phyloP scores from a whole-genome alignment of 208 protist species.

The Trypanosoma caninum region DNA sequence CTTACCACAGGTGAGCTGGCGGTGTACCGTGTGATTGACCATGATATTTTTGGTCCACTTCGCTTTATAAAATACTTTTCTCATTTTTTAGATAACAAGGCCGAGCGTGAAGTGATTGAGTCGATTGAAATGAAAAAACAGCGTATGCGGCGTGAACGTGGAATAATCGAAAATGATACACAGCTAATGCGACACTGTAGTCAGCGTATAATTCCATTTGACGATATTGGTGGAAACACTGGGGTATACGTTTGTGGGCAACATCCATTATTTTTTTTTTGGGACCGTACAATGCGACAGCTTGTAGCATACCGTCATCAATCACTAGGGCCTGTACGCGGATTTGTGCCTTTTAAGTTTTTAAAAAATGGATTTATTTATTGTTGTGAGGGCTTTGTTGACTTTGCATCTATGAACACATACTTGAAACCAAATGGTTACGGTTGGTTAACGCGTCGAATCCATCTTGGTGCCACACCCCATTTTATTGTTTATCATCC shows the following conservation, averaged over 20 bases:
- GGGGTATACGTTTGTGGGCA: slow-evolving; percentile 87
- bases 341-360: slow-evolving; percentile 71
- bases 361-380: slow-evolving; percentile 66
- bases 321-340: slow-evolving; percentile 45
- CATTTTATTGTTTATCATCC: slow-evolving; percentile 77
- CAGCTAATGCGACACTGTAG: slow-evolving; percentile 61
- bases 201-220: slow-evolving; percentile 59
- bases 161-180: slow-evolving; percentile 52
- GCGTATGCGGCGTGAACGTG: slow-evolving; percentile 52
- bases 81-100: slow-evolving; percentile 71
- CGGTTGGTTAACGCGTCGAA: slow-evolving; percentile 72
- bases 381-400: slow-evolving; percentile 76
- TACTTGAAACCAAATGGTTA: slow-evolving; percentile 38
- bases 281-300: slow-evolving; percentile 37
- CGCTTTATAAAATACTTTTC: slow-evolving; percentile 72
- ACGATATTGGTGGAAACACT: slow-evolving; percentile 33
- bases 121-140: slow-evolving; percentile 72
- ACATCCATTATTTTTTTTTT: slow-evolving; percentile 77
- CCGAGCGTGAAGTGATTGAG: slow-evolving; percentile 69
- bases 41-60: slow-evolving; percentile 36
- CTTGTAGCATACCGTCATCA: slow-evolving; percentile 69
- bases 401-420: slow-evolving; percentile 68
- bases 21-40: slow-evolving; percentile 50
- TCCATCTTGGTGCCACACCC: slow-evolving; percentile 73
- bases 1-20: slow-evolving; percentile 70